phyloP scores from a whole-genome alignment of 352 stramenopile genomes.

The Stephanocyclus meneghinianus region DNA sequence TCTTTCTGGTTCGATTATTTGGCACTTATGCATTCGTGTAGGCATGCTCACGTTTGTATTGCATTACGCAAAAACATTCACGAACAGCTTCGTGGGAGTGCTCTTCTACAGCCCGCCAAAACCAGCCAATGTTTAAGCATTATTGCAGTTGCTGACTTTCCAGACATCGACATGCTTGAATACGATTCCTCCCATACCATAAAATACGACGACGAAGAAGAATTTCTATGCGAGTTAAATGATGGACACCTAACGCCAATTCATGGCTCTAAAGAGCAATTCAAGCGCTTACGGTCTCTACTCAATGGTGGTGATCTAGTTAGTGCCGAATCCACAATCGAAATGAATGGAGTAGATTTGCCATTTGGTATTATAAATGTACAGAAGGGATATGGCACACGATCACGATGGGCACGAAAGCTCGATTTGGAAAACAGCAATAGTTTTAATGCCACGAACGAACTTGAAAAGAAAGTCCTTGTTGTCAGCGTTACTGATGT shows the following conservation, averaged over 20 bases:
- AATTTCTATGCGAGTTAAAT: slow-evolving; percentile 35
- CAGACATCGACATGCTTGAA: not conserved
- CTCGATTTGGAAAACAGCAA: not conserved
- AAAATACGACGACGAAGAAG: slow-evolving; percentile 23
- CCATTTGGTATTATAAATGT: slow-evolving; percentile 25
- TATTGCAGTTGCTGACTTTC: no score
- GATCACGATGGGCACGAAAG: slow-evolving; percentile 12
- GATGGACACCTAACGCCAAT: slow-evolving; percentile 25
- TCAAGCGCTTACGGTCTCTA: slow-evolving; percentile 18
- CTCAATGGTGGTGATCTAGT: slow-evolving; percentile 29
- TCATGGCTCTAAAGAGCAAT: slow-evolving; percentile 27
- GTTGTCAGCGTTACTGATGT: slow-evolving; percentile 41
- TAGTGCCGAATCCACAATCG: slow-evolving; percentile 37
- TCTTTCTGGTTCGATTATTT: no score
- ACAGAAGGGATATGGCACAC: not conserved
- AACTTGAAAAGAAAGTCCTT: slow-evolving; percentile 30
- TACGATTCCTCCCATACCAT: not conserved
- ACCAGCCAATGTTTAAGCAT: no score
- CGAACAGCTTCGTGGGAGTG: no score
- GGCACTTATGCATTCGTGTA: not conserved
- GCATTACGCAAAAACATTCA: no score
- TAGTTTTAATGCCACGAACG: not conserved
- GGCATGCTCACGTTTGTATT: no score
- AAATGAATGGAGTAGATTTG: slow-evolving; percentile 25
- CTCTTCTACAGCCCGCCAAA: no score